Evolutionary conservation across 1,284 basidiomycete species (phyloP), one percentile per base, ranked within the genome.

Genomic region (Cryptococcus jaspeensis): DNA sequence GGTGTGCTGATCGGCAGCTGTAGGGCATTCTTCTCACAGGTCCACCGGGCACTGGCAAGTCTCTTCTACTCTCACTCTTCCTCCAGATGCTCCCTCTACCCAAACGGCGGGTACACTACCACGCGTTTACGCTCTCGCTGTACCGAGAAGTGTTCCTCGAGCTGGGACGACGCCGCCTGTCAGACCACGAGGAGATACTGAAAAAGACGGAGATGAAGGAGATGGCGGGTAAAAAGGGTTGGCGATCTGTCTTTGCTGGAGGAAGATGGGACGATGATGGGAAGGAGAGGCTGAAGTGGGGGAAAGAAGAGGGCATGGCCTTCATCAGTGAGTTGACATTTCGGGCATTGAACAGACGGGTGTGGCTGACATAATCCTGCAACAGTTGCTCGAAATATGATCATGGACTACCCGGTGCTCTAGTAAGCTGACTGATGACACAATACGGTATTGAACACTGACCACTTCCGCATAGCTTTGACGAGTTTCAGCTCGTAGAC

Each of bases 401-500:
- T 75, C 22, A 52, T 73, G 35, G 65, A 74, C 53, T 77, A 81
- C 60, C 75, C 77, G 61, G 56, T 79, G 69, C 53, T 83, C 70
- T 70, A 79, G 72, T 70, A 71, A 58, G 72, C 82, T 2, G n/a
- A n/a, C n/a, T n/a, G n/a, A n/a, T n/a, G n/a, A n/a, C n/a, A n/a
- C n/a, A n/a, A n/a, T n/a, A n/a, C n/a, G n/a, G n/a, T n/a, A n/a
- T n/a, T n/a, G n/a, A n/a, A n/a, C n/a, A n/a, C 36, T 39, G 18
- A 35, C 20, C 18, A 11, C 16, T 23, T 7, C 28, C 28, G 32
- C 22, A 36, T 11, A 77, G 75, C 64, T 87, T 88, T 68, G 87
- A 88, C 69, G 86, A 89, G 74, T 78, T 87, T 1, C 87, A 88
- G 68, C 79, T 88, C 2, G 79, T 87, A n/a, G 86, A 88, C 66